Conservation (phyloP, 1,284 basidiomycete genomes). For the Trametes pubescens region DNA sequence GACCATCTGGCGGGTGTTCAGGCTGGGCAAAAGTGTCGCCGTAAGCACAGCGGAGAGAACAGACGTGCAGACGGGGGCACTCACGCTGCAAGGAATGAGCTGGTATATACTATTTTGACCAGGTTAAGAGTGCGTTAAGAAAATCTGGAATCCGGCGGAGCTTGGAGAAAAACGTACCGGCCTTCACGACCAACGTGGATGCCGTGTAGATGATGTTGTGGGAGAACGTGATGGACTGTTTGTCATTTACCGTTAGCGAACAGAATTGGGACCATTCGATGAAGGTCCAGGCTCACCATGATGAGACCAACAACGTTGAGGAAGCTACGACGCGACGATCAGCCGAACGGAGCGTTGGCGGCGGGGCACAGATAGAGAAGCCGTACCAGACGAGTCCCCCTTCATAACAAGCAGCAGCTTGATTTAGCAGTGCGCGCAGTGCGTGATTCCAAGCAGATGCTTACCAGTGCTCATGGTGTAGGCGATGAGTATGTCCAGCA, state of each 20-base stretch:
- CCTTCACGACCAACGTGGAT: background rate
- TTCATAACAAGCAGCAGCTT: background rate
- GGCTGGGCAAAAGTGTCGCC: background rate
- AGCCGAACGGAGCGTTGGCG: background rate
- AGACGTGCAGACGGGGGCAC: background rate
- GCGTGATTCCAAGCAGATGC: background rate
- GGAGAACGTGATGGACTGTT: background rate
- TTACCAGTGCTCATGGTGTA: conserved; percentile 3
- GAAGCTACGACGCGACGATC: background rate
- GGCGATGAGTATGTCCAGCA: conserved; percentile 9
- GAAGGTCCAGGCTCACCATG: background rate
- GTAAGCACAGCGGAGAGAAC: background rate
- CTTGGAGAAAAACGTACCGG: background rate
- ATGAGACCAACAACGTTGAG: conserved; percentile 4
- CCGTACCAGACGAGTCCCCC: conserved; percentile 6
- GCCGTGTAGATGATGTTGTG: conserved; percentile 4
- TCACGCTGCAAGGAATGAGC: conserved; percentile 11
- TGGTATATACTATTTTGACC: background rate
- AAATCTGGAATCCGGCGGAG: background rate
- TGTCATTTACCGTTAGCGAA: background rate
- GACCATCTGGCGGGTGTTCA: conserved; percentile 15
- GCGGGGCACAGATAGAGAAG: background rate
- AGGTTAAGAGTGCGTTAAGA: background rate
- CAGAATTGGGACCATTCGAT: background rate
- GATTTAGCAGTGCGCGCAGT: background rate